Base-by-base conservation (phyloP, 192 early-diverging fungal species). In the Dissophora ornata region DNA sequence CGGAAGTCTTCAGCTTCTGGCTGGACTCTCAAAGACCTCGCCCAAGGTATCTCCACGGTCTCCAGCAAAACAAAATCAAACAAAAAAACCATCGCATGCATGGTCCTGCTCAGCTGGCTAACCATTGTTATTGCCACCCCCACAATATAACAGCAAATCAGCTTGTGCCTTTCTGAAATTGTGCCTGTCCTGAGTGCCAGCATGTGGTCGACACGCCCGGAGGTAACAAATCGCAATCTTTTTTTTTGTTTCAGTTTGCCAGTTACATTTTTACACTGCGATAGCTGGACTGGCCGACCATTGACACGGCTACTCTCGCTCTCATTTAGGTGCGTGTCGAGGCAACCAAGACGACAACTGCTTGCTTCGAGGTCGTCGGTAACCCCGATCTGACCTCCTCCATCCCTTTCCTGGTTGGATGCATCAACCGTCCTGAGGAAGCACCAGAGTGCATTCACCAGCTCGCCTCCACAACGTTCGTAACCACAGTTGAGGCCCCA, bases 171-270 rank as follows among this genome's bases (percentile, higher is more conserved):
- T 24, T 80, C 83, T 22, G 81, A 88, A 38, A 88, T 94, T 61
- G 85, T 93, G 29, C 91, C 91, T 40, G 83, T 83, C 25, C 83
- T 93, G 54, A 92, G 89, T 34, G 86, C 89, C 49, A 87, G 85
- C 59, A 92, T 94, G 87, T 91, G 91, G 88, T 92, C 91, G 73
- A 92, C 91, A 54, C 92, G 92, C 77, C 83, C 88, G 53, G 90
- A 92, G 68, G 89, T 91, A 59, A 84, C 30, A 47, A 24, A 15
- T 21, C 28, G 25, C 44, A 8, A 16, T 22, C 24, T 25, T 32
- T 12, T 32, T 12, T 53, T 28, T n/a, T 6, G 25, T 29, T 49
- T 59, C 7, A 19, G 32, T 36, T 21, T 0, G 38, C 29, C 21
- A 4, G 30, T 45, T 22, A 21, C 18, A 18, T 49, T 30, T 40